Evolutionary conservation across 306 rosid species (phyloP).

Genomic region (Lathyrus oleraceus): DNA sequence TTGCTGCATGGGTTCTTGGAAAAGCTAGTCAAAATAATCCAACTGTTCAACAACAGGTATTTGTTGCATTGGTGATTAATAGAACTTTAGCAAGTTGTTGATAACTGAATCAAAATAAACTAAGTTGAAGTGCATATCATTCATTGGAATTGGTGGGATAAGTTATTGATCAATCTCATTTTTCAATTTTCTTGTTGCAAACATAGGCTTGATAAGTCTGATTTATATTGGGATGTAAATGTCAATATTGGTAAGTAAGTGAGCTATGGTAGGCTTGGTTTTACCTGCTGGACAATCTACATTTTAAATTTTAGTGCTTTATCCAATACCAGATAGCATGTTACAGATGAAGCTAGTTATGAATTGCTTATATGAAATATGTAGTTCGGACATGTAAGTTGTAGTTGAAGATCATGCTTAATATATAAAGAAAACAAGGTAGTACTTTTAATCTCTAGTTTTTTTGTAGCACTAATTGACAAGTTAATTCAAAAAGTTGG

Average conservation of each 20-base stretch:
- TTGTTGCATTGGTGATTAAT: constrained; percentile 13
- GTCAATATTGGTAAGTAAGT: too few species aligned
- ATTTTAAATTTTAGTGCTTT: constrained; percentile 5
- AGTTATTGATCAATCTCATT: too few species aligned
- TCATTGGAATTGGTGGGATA: too few species aligned
- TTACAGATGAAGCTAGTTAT: constrained; percentile 12
- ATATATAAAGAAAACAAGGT: constrained; percentile 9
- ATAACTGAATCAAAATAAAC: constrained; percentile 5
- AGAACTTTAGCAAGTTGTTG: not conserved
- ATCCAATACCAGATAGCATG: constrained; percentile 4
- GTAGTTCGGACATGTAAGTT: not conserved
- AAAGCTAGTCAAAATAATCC: constrained; percentile 86
- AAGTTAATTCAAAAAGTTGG: constrained; percentile 70
- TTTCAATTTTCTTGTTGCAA: too few species aligned
- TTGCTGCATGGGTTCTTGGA: constrained; percentile 89
- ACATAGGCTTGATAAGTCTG: too few species aligned
- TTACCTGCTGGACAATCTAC: constrained; percentile 10
- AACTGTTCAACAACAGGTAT: constrained; percentile 75
- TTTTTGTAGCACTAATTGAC: constrained; percentile 64
- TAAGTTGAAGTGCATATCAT: too few species aligned
- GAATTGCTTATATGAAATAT: constrained; percentile 23
- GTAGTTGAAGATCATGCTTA: constrained; percentile 19
- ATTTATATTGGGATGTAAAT: constrained; percentile 22
- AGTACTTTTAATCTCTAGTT: constrained; percentile 30
- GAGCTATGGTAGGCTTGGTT: constrained; percentile 23